Conservation (phyloP, 306 rosid species). For the Fagus sylvatica region DNA sequence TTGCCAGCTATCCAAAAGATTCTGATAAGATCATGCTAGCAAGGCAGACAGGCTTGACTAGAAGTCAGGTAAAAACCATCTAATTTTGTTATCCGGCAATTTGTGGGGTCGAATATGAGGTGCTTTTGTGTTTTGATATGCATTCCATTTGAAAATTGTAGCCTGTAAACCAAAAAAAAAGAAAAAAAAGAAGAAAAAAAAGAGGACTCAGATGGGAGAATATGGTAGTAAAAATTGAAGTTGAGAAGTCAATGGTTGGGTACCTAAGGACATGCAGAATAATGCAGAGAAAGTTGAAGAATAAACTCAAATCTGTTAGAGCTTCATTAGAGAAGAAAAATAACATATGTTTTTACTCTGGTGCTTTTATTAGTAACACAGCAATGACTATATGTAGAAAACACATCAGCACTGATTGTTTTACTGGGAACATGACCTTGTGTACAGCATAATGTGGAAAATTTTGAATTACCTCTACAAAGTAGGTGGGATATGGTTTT, state of each 20-base stretch:
- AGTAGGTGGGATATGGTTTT: neutral
- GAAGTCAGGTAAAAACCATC: constrained; percentile 68
- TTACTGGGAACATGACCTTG: neutral
- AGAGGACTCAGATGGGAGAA: neutral
- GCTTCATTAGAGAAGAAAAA: neutral
- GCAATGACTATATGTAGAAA: neutral
- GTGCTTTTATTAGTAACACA: neutral
- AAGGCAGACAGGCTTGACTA: constrained; percentile 78
- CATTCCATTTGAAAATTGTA: neutral
- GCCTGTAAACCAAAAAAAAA: neutral
- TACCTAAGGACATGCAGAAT: neutral
- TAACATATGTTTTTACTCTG: neutral
- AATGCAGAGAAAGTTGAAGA: neutral
- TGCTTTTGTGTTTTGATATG: neutral
- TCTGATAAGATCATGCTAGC: constrained; percentile 89
- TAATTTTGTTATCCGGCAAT: neutral
- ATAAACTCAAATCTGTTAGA: neutral
- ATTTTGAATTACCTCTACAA: neutral
- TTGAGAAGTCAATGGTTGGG: neutral
- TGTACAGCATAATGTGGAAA: neutral
- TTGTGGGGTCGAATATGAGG: neutral
- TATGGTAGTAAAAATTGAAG: neutral
- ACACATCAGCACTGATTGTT: neutral
- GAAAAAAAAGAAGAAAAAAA: too few species aligned
- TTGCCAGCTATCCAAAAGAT: constrained; percentile 75